These are phyloP conservation scores for Nepenthes alata DNA, from an alignment of 179 eudicot species.

Conservation along the genomic window DNA sequence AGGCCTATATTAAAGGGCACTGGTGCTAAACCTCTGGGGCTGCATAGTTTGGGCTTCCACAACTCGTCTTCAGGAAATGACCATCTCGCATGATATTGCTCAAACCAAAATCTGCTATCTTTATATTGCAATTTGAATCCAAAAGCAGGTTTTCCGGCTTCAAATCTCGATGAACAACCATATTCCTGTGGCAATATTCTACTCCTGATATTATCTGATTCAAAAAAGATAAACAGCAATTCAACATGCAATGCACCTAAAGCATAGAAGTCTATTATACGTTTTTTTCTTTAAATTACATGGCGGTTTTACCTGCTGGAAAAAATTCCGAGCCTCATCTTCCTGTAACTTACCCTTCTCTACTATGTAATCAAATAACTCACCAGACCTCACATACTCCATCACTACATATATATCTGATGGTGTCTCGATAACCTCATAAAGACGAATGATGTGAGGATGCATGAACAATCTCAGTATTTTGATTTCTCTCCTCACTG, in stretches of 20 bases:
- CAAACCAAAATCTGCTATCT: constrained; percentile 93
- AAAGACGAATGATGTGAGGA: constrained; percentile 87
- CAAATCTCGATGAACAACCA: constrained; percentile 95
- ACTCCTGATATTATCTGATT: constrained; percentile 88
- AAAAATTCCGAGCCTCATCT: constrained; percentile 82
- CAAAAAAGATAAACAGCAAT: neutral
- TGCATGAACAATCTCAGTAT: constrained; percentile 90
- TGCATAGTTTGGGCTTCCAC: constrained; percentile 97
- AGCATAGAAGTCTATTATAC: neutral
- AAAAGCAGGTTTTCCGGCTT: constrained; percentile 87
- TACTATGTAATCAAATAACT: constrained; percentile 89
- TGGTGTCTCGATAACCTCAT: constrained; percentile 87
- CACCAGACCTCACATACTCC: constrained; percentile 94
- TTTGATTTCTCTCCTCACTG: constrained; percentile 89
- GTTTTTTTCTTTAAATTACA: neutral
- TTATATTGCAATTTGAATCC: constrained; percentile 76
- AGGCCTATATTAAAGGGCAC: neutral
- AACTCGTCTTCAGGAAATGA: constrained; percentile 88
- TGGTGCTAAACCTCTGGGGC: constrained; percentile 68
- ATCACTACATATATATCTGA: constrained; percentile 76
- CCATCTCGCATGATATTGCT: constrained; percentile 96
- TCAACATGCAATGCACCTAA: neutral
- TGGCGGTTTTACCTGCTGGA: constrained; percentile 57
- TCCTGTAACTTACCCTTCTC: constrained; percentile 91
- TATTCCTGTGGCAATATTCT: constrained; percentile 89